These are phyloP conservation scores for Flagelloscypha sp. DNA, from an alignment of 768 basidiomycete genomes.

Conservation along the genomic window DNA sequence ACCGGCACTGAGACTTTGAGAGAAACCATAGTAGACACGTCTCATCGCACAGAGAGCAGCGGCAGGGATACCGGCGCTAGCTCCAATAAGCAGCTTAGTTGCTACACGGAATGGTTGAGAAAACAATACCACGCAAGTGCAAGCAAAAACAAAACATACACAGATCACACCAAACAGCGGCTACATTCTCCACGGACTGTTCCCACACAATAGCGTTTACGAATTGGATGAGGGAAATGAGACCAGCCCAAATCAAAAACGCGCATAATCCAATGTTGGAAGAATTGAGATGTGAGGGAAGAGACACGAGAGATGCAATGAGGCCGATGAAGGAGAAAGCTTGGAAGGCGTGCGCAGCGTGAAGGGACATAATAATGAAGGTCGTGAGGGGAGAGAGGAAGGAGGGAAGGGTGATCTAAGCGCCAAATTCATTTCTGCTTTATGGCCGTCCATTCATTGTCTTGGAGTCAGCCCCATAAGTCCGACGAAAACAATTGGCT, in stretches of 20 bases:
- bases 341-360: no score
- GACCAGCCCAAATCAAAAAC: constrained; percentile 24
- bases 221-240: constrained; percentile 18
- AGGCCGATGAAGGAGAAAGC: constrained; percentile 24
- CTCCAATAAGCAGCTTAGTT: constrained; percentile 26
- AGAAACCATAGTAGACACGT: constrained; percentile 38
- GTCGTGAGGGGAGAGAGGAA: no score
- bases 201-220: constrained; percentile 32
- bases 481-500: no score
- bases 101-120: constrained; percentile 20
- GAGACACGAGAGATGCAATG: constrained; percentile 29
- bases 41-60: constrained; percentile 39
- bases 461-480: no score
- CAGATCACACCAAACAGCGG: constrained; percentile 49
- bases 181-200: constrained; percentile 18
- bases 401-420: no score
- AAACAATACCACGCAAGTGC: neutral
- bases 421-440: no score
- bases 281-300: constrained; percentile 39
- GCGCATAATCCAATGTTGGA: constrained; percentile 26
- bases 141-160: constrained; percentile 25
- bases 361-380: no score
- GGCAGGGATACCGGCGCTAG: constrained; percentile 28
- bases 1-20: neutral
- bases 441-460: no score